Evolutionary conservation across 768 basidiomycete species (phyloP), one percentile per base, ranked within the genome.

Genomic region (Tricholoma bakamatsutake): DNA sequence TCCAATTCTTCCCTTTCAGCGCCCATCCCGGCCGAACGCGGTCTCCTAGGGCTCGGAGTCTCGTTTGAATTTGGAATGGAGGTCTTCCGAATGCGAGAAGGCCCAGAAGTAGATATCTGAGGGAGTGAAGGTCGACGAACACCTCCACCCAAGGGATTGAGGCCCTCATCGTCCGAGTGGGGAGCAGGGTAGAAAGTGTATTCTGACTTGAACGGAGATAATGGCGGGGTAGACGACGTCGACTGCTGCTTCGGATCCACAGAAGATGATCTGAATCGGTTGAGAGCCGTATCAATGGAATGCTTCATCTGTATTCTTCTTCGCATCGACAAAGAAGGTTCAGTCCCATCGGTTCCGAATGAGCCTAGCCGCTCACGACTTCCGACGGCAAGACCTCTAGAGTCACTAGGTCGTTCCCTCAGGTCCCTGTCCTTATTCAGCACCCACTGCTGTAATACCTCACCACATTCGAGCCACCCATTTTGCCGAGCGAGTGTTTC

Each of bases 401-500:
- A 50, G 45, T 67, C 62, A 45, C 62, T 53, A 17, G 64, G 64
- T n/a, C 83, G 74, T 60, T 85, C 84, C 51, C 78, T 71, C 11
- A 84, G 71, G 69, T 87, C 81, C 50, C 74, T 74, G 59, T 86
- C 84, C 67, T 83, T 82, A 66, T 85, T 81, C 6, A 76, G 65
- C 11, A 79, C 67, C 81, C 88, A 91, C 2, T 84, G 75, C n/a
- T 76, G 77, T 18, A 98, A 73, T 4, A 88, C 71, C 5, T 85
- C 79, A 1, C 90, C 91, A 60, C 89, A 88, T 55, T 89, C 85
- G 1, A 84, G 70, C 81, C 87, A 89, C 1, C 90, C 89, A 62
- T 90, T 84, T 62, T 87, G 81, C 42, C 82, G 79, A 7, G 95
- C 94, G 45, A 97, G 80, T 62, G 79, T 80, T 66, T 92, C 90